Base-by-base conservation (phyloP, 305 asterid species). In the Rubia peregrina region DNA sequence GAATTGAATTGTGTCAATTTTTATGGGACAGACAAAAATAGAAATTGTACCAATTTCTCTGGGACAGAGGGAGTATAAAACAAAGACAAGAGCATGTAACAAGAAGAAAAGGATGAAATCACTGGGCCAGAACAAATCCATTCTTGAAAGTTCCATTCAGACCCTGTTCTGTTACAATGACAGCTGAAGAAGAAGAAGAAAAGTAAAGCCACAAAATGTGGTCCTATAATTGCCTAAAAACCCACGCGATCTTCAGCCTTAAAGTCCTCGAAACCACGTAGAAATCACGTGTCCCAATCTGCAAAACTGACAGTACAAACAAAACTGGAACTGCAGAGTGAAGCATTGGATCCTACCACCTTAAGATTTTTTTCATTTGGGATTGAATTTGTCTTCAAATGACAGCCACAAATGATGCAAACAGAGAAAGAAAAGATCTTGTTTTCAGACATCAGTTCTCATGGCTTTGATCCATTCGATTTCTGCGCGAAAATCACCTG, bases 401-500 rank as follows among this genome's bases (percentile, higher is more conserved):
- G 38, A 59, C 64, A 59, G 64, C 64, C 64, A 59, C 38, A 59
- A 26, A 24, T 7, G 59, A 17, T 4, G 6, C 46, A 42, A 42
- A 42, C 46, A 19, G 36, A 57, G 63, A 14, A 16, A 36, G 14
- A 7, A 62, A 62, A 57, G 7, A 53, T 7, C 38, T 14, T 57
- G 42, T 21, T 69, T 56, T 55, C 51, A 5, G 53, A 21, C 41
- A 36, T 43, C 75, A 17, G 80, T 70, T 80, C 97, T 81, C 82
- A 93, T 80, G 65, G 96, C 98, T 83, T 89, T 93, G 61, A 90
- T 93, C 97, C 97, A 93, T 73, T 90, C 98, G 55, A 93, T 73
- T 74, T 94, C 96, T 59, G 91, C 82, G 38, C 74, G 80, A 67
- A 91, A 93, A 73, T 89, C 88, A 71, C 98, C 98, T 26, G 96